Conservation (phyloP, 2,329 filamentous ascomycete genomes). For the Fusarium aywerte region DNA sequence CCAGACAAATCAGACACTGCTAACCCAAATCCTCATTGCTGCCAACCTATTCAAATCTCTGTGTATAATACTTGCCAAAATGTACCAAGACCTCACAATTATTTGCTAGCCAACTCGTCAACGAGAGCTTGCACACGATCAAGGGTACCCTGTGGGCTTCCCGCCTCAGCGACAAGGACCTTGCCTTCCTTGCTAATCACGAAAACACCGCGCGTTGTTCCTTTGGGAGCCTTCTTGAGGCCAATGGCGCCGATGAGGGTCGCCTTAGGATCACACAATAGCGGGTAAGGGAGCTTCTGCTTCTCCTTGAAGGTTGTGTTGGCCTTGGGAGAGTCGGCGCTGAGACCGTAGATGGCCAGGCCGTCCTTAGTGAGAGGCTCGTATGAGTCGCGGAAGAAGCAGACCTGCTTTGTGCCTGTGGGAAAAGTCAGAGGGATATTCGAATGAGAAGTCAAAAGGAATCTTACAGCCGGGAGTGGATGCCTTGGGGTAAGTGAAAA, state of each 20-base stretch:
- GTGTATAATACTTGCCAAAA: not conserved
- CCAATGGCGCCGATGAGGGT: conserved; percentile 86
- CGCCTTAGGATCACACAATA: conserved; percentile 83
- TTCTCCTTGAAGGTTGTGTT: conserved; percentile 95
- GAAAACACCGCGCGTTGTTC: conserved; percentile 88
- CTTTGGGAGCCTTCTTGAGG: conserved; percentile 84
- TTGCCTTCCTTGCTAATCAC: conserved; percentile 85
- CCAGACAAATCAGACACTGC: not conserved
- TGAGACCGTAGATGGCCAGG: conserved; percentile 89
- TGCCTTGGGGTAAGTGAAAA: conserved; percentile 96
- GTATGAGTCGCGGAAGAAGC: conserved; percentile 91
- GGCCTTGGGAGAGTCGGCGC: conserved; percentile 85
- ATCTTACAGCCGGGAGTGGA: conserved; percentile 92
- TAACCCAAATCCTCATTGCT: not conserved
- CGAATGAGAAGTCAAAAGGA: not conserved
- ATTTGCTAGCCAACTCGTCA: conserved; percentile 52
- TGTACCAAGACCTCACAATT: not conserved
- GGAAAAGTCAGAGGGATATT: conserved; percentile 16
- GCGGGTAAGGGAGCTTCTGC: conserved; percentile 86
- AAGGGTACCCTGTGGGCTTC: conserved; percentile 81
- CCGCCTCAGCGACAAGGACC: conserved; percentile 78
- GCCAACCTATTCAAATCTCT: not conserved
- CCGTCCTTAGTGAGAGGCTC: conserved; percentile 79
- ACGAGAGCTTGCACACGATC: conserved; percentile 80
- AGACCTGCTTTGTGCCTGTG: conserved; percentile 90